phyloP scores from a whole-genome alignment of 208 protist species.

The Acanthamoeba polyphaga region DNA sequence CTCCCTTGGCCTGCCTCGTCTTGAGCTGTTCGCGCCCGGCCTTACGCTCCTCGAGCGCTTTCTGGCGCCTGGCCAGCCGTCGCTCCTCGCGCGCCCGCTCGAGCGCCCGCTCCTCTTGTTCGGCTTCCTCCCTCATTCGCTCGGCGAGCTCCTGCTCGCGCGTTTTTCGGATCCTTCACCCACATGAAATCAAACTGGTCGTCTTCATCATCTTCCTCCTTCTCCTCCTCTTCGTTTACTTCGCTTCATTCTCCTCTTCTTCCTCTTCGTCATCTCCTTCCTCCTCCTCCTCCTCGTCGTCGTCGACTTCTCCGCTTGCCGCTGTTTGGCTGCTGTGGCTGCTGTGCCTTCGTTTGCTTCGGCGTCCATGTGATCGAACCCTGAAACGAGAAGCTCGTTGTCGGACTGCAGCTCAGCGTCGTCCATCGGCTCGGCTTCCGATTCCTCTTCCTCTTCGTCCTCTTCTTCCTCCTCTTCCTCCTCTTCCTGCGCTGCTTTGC shows the following conservation, averaged over 20 bases:
- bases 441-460: neutral
- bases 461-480: neutral
- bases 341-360: neutral
- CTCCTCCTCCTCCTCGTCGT: neutral
- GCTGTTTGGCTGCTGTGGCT: neutral
- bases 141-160: neutral
- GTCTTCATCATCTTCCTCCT: neutral
- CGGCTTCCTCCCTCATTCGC: neutral
- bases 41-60: neutral
- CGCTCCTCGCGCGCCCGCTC: neutral
- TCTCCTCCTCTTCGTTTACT: neutral
- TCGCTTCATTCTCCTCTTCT: neutral
- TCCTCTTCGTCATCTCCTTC: neutral
- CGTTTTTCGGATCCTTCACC: slow-evolving; percentile 25
- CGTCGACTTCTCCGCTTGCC: no score
- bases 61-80: neutral
- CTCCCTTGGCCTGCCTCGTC: neutral
- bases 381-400: neutral
- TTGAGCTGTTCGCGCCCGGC: neutral
- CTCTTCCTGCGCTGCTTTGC: neutral
- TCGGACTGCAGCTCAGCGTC: neutral
- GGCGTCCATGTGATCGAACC: neutral
- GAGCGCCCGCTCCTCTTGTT: neutral
- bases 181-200: slow-evolving; percentile 52
- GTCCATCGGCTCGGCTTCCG: neutral